These are phyloP conservation scores for Moesziomyces sp. DNA, from an alignment of 1,284 basidiomycete species.

Conservation along the genomic window DNA sequence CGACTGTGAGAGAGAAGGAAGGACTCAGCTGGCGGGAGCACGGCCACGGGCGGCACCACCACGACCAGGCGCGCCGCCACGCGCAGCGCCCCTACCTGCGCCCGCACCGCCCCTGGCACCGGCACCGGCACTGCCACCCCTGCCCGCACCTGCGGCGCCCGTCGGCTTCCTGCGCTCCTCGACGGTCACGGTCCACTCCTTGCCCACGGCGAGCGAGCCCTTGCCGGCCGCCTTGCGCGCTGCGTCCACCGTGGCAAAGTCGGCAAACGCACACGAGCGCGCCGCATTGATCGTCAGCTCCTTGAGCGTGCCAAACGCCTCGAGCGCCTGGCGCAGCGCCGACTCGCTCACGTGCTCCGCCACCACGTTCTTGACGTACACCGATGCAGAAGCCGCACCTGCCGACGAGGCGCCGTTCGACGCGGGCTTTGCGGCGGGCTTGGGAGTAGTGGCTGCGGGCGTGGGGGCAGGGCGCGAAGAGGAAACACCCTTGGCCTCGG, in stretches of 20 bases:
- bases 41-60: conserved; percentile 24
- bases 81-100: conserved; percentile 6
- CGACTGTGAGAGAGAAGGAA: too few relatives aligned
- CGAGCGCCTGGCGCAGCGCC: conserved; percentile 75
- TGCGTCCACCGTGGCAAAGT: conserved; percentile 81
- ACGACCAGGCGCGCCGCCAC: conserved; percentile 6
- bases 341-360: conserved; percentile 78
- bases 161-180: conserved; percentile 85
- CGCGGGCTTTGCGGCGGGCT: conserved; percentile 10
- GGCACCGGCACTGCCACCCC: conserved; percentile 67
- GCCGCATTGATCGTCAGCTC: conserved; percentile 86
- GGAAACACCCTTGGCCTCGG: conserved; percentile 53
- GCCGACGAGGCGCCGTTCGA: conserved; percentile 1
- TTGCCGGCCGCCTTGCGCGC: conserved; percentile 88
- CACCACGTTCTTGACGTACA: conserved; percentile 74
- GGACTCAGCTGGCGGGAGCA: conserved; percentile 14
- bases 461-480: conserved; percentile 47
- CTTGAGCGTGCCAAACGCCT: conserved; percentile 83
- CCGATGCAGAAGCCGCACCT: conserved; percentile 28
- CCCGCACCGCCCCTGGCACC: not conserved
- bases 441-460: conserved; percentile 12
- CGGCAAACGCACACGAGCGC: conserved; percentile 94
- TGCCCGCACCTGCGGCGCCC: conserved; percentile 14
- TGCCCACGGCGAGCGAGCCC: conserved; percentile 83
- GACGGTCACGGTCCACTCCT: conserved; percentile 76